A percentile compares a stretch with the other conserved stretches of the same genome.
phyloP scores from a whole-genome alignment of 345 rosid genomes.

The Cardiospermum halicacabum region DNA sequence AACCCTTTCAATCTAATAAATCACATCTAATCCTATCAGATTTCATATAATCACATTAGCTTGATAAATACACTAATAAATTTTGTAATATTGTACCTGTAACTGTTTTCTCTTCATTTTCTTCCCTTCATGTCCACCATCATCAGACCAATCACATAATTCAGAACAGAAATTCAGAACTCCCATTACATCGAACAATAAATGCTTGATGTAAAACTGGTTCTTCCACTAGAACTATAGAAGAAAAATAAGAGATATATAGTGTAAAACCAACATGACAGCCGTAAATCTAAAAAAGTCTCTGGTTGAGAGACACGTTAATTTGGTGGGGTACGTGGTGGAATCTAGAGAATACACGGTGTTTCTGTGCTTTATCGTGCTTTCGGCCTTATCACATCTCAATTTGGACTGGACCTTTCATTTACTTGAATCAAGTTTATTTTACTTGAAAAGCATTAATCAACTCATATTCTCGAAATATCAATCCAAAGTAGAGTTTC shows the following conservation, averaged over 20 bases:
- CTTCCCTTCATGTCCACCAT: not conserved
- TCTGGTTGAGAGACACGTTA: not conserved
- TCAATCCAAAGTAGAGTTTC: no score
- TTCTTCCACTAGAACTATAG: not conserved
- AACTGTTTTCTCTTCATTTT: conserved; percentile 15
- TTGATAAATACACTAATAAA: no score
- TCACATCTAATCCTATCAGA: no score
- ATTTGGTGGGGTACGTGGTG: not conserved
- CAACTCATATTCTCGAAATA: no score
- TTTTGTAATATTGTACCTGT: conserved; percentile 6
- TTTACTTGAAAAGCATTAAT: no score
- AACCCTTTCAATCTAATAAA: no score
- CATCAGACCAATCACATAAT: conserved; percentile 6
- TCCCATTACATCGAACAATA: conserved; percentile 11
- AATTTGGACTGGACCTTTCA: no score
- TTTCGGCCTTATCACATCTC: not conserved
- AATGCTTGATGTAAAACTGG: not conserved
- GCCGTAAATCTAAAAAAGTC: not conserved
- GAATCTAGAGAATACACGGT: conserved; percentile 2
- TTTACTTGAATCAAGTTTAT: no score
- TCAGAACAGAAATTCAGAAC: not conserved
- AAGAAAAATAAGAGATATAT: not conserved
- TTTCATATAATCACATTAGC: no score
- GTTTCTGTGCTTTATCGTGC: not conserved
- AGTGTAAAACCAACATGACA: no score